These are phyloP conservation scores for Penicillium pulvis DNA, from an alignment of 495 filamentous ascomycete species.

Conservation along the genomic window DNA sequence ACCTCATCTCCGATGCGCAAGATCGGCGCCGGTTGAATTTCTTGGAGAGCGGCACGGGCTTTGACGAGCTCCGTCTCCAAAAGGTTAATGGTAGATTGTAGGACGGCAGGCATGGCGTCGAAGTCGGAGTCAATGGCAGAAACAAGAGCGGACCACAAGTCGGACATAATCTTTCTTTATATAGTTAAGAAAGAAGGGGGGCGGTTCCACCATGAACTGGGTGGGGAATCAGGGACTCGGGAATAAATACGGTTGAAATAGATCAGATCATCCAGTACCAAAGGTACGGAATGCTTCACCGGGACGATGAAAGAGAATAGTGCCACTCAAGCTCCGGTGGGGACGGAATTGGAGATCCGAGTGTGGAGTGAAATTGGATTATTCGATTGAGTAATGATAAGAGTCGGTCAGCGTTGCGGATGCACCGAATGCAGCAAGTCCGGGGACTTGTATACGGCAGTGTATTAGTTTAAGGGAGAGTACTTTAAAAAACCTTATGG, in stretches of 20 bases:
- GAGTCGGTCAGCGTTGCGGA: conserved; percentile 21
- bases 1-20: conserved; percentile 40
- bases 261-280: background rate
- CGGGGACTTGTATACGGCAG: background rate
- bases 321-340: conserved; percentile 19
- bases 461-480: background rate
- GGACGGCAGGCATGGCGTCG: conserved; percentile 43
- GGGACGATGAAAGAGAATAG: conserved; percentile 1
- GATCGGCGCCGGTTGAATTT: conserved; percentile 41
- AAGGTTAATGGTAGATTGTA: conserved; percentile 48
- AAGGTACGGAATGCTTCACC: conserved; percentile 4
- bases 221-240: conserved; percentile 9
- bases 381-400: conserved; percentile 23
- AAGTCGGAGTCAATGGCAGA: conserved; percentile 37
- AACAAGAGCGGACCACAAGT: conserved; percentile 39
- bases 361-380: conserved; percentile 16
- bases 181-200: background rate
- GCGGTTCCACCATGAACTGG: conserved; percentile 2
- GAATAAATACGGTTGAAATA: conserved; percentile 11
- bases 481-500: background rate
- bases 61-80: conserved; percentile 48
- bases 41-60: conserved; percentile 44
- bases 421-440: conserved; percentile 20
- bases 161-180: conserved; percentile 34
- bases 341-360: conserved; percentile 22